Evolutionary conservation across 2,329 filamentous ascomycete species (phyloP), one percentile per base, ranked within the genome.

Genomic region (Sarocladium kiliense): DNA sequence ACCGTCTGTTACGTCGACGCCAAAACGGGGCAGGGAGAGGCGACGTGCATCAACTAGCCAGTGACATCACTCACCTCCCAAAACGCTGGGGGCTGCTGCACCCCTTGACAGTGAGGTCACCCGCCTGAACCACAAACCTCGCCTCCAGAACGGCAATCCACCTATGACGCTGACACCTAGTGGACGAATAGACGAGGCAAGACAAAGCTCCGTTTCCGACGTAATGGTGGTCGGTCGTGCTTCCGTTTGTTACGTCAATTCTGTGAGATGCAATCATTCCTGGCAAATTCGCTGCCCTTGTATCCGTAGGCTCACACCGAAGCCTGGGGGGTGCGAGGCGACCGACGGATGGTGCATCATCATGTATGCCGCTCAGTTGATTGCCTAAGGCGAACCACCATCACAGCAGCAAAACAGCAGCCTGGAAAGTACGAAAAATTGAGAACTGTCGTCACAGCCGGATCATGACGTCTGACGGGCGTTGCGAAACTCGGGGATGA

Each of bases 211-310:
- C 47, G 47, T 51, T 32, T 51, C 26, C 25, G 47, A 36, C 25
- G 47, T 36, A 51, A 36, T 12, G 41, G 16, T 26, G 18, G 41
- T 23, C 23, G 41, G 41, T 23, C 10, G 23, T 23, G 47, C 6
- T n/a, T 34, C 47, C 47, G 47, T 51, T 51, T 51, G 27, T 51
- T 51, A 51, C 47, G 47, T 51, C 47, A 51, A 36, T 36, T 36
- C 3, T 23, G 44, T 18, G 44, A 4, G 26, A 27, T 49, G 23
- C 23, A 7, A 10, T 27, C 26, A 30, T 30, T 49, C 16, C 44
- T 30, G 44, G 7, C 44, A 16, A 5, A n/a, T 27, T 32, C 27
- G 3, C 12, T 23, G 10, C 44, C 25, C 27, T 23, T 23, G 25
- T 11, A 16, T 6, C 10, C 12, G 44, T 47, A n/a, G n/a, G n/a